Conservation (phyloP, 1,284 basidiomycete species). For the Moesziomyces parantarcticus region DNA sequence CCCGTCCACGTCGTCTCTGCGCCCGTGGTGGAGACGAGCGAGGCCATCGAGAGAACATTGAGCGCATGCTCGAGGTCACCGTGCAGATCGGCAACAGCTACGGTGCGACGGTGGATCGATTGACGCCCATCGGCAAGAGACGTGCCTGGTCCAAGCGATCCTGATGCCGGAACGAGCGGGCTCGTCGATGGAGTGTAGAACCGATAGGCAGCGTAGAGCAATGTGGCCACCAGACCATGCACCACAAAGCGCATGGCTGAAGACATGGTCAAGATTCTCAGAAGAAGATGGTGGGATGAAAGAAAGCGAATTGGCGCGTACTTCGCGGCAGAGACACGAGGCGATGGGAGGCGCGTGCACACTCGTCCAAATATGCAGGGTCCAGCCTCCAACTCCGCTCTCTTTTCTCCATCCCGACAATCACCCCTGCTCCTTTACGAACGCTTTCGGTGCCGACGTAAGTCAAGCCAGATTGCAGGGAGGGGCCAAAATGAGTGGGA, state of each 20-base stretch:
- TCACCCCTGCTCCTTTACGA: too few species aligned
- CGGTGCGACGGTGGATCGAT: conserved; percentile 38
- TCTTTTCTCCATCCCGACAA: background rate
- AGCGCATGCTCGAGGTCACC: conserved; percentile 62
- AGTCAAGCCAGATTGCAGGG: too few species aligned
- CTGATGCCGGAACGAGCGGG: conserved; percentile 6
- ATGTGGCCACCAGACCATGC: conserved; percentile 17
- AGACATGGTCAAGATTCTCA: background rate
- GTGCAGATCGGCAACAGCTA: conserved; percentile 64
- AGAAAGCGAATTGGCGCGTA: background rate
- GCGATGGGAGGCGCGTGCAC: background rate
- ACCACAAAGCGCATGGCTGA: conserved; percentile 21
- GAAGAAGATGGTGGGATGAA: background rate
- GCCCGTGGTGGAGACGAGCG: conserved; percentile 26
- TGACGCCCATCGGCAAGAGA: conserved; percentile 14
- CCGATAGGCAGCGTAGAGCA: conserved; percentile 20
- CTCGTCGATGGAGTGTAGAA: conserved; percentile 8
- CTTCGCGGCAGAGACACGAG: background rate
- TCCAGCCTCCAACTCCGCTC: background rate
- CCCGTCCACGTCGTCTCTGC: conserved; percentile 42
- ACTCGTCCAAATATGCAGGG: background rate
- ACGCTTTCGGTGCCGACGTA: too few species aligned
- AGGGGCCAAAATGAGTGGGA: too few species aligned
- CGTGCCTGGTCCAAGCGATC: background rate
- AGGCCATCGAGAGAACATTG: conserved; percentile 59